phyloP scores from a whole-genome alignment of 192 early-diverging fungal species.

The Radiomyces spectabilis region DNA sequence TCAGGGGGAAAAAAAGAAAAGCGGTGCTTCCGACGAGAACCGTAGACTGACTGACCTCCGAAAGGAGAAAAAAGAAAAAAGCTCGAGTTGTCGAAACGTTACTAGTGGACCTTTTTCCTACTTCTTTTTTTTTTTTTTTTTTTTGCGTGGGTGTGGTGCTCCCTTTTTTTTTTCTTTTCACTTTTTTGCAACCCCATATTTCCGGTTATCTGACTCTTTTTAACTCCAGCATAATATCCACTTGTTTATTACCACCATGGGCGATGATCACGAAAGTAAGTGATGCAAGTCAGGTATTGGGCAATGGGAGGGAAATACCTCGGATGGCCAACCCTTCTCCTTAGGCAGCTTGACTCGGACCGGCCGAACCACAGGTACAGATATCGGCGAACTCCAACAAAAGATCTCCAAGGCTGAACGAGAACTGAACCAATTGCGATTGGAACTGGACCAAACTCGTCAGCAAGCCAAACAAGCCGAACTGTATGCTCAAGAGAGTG shows the following conservation, averaged over 20 bases:
- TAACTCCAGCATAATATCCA: too few relatives aligned
- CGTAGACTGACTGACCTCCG: neutral
- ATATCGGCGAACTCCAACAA: slow-evolving; percentile 30
- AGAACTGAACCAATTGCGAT: slow-evolving; percentile 12
- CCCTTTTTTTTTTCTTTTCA: neutral
- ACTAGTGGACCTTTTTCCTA: neutral
- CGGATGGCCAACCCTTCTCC: neutral
- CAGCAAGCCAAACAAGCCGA: slow-evolving; percentile 26
- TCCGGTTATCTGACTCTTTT: too few relatives aligned
- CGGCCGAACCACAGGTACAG: slow-evolving; percentile 18
- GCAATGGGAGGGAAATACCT: neutral
- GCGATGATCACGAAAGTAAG: neutral
- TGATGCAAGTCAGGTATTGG: too few relatives aligned
- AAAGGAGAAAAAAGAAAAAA: neutral
- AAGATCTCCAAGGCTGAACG: slow-evolving; percentile 24
- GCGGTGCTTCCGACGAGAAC: too few relatives aligned
- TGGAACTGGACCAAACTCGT: slow-evolving; percentile 20
- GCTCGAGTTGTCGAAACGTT: neutral
- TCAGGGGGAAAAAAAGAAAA: too few relatives aligned
- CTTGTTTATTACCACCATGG: neutral
- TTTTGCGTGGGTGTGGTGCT: neutral
- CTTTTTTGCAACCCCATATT: too few relatives aligned
- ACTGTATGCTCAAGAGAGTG: slow-evolving; percentile 23
- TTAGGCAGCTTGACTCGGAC: neutral
- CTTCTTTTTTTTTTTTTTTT: neutral